These are phyloP conservation scores for Wickerhamiella parazyma DNA, from an alignment of 805 yeast species.

Conservation along the genomic window DNA sequence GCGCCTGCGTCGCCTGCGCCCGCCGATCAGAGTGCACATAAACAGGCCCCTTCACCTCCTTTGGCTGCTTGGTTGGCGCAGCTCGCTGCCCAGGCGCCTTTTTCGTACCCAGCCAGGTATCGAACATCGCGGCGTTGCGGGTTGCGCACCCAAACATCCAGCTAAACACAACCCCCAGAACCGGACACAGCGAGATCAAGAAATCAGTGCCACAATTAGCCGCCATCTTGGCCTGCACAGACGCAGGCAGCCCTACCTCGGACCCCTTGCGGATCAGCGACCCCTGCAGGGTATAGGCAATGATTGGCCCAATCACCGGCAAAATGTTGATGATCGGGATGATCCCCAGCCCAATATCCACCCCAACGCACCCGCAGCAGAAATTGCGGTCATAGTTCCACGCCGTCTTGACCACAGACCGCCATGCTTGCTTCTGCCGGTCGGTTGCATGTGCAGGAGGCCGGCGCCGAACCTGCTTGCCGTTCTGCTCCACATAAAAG, in stretches of 20 bases:
- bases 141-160: constrained; percentile 84
- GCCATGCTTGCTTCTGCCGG: constrained; percentile 57
- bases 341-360: constrained; percentile 62
- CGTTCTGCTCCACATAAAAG: constrained; percentile 26
- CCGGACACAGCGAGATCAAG: constrained; percentile 61
- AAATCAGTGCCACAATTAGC: constrained; percentile 66
- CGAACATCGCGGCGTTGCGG: constrained; percentile 72
- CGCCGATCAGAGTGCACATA: not conserved
- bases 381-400: constrained; percentile 81
- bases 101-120: constrained; percentile 30
- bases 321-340: constrained; percentile 59
- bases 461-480: constrained; percentile 43
- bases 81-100: not conserved
- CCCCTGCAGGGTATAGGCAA: constrained; percentile 69
- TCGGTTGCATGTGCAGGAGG: constrained; percentile 46
- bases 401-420: constrained; percentile 56
- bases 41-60: not conserved
- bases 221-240: constrained; percentile 53
- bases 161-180: constrained; percentile 60
- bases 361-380: constrained; percentile 49
- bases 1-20: not conserved
- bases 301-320: constrained; percentile 74
- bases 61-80: not conserved
- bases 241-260: constrained; percentile 43
- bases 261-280: constrained; percentile 51